Base-by-base conservation (phyloP, 2,329 filamentous ascomycete genomes). In the Cordyceps tenuipes region DNA sequence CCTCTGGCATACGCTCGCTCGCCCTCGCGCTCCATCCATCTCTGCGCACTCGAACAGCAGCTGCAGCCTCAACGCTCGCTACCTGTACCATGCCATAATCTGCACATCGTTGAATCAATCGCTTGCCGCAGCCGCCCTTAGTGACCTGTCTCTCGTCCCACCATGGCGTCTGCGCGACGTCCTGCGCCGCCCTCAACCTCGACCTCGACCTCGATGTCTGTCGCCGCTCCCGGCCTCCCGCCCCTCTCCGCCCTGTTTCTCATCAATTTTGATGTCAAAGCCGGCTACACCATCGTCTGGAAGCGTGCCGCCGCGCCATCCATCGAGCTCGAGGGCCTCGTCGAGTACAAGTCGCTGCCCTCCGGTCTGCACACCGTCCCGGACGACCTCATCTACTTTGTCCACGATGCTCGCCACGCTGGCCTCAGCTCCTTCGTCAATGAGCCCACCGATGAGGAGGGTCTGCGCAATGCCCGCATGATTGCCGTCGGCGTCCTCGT, bases 281-380 rank as follows among this genome's bases (percentile, higher is more conserved):
- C 91, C 68, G 91, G 91, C 77, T 96, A 87, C 74, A 96, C 91
- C 50, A 88, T 97, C 69, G 84, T 85, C 41, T 97, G 94, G 94
- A 91, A 95, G 73, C 85, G 84, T 65, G 84, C 87, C 13, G 75
- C 84, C 13, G 75, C 84, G 1, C 79, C 85, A 15, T 86, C 84
- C 53, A 81, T 93, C 75, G 80, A 83, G 73, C 82, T 97, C 53
- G 90, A 96, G 66, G 91, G 91, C 59, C 85, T 89, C 26, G 91
- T 97, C 68, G 94, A 99, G 75, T 99, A 91, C 82, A 97, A 97
- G 75, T 95, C 91, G 63, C 81, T 99, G 51, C 94, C 94, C 2
- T 97, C 93, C 0, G 94, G 94, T 26, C 75, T 97, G 54, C 94
- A 99, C 75, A 89, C 90, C 61, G 90, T 97, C 21, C 79, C 87